Conservation (phyloP, 495 filamentous ascomycete genomes). For the Choiromyces venosus region DNA sequence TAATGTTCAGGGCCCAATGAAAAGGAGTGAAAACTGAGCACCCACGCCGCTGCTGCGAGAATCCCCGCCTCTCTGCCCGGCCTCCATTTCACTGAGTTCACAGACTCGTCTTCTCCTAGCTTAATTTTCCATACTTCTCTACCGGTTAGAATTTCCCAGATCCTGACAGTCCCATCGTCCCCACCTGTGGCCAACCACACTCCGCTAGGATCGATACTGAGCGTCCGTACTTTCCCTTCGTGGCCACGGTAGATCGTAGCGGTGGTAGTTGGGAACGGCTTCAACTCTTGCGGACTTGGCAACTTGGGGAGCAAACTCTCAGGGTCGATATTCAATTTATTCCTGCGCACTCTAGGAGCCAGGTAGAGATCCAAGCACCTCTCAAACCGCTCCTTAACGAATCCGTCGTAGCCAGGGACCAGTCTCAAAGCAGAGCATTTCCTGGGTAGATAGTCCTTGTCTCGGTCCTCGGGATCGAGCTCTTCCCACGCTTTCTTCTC, state of each 20-base stretch:
- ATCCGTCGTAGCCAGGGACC: conserved; percentile 84
- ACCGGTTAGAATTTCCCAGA: conserved; percentile 86
- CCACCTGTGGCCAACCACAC: conserved; percentile 82
- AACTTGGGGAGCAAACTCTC: conserved; percentile 92
- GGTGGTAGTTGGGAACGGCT: conserved; percentile 85
- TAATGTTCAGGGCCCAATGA: not conserved
- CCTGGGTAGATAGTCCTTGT: conserved; percentile 79
- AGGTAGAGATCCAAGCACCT: conserved; percentile 92
- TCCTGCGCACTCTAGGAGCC: conserved; percentile 83
- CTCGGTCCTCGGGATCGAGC: conserved; percentile 79
- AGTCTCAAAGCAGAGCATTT: conserved; percentile 76
- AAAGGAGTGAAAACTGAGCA: not conserved
- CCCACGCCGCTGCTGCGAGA: conserved; percentile 64
- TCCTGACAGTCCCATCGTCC: conserved; percentile 84
- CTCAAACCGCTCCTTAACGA: conserved; percentile 94
- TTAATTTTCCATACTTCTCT: conserved; percentile 80
- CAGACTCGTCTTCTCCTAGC: conserved; percentile 71
- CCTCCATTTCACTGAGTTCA: conserved; percentile 85
- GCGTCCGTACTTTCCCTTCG: conserved; percentile 76
- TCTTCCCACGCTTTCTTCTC: conserved; percentile 88
- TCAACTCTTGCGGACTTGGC: conserved; percentile 85
- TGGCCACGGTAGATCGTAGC: conserved; percentile 81
- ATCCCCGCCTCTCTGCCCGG: conserved; percentile 74
- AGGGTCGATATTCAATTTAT: conserved; percentile 93
- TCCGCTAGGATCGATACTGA: conserved; percentile 71